Conservation (phyloP, 345 rosid species). For the Capsella bursapastoris region DNA sequence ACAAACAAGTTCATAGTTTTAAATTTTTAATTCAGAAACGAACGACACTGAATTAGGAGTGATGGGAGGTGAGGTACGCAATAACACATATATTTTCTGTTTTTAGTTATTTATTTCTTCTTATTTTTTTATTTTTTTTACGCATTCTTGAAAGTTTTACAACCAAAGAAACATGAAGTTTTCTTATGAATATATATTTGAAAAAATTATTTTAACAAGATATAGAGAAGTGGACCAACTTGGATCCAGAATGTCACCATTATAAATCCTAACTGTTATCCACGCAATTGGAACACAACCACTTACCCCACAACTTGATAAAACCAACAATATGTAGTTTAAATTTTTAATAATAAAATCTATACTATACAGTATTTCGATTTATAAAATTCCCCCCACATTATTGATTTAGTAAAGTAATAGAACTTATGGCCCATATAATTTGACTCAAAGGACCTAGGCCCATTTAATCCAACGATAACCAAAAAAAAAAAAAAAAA, state of each 20-base stretch:
- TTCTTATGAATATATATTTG: not conserved
- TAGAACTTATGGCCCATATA: too few species aligned
- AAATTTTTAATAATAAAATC: not conserved
- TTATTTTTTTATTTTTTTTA: not conserved
- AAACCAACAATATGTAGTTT: not conserved
- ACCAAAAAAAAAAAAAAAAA: too few species aligned
- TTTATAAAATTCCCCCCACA: too few species aligned
- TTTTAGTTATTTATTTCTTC: not conserved
- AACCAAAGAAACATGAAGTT: not conserved
- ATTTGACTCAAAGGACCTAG: too few species aligned
- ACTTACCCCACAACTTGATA: not conserved
- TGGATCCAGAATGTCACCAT: constrained; percentile 29
- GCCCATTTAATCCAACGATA: too few species aligned
- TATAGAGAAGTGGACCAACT: constrained; percentile 26
- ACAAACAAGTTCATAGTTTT: not conserved
- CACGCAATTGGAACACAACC: constrained; percentile 22
- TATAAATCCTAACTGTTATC: constrained; percentile 22
- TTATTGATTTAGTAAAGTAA: too few species aligned
- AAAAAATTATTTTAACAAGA: not conserved
- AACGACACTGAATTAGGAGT: not conserved
- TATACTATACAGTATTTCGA: too few species aligned
- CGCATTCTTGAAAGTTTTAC: not conserved
- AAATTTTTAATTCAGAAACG: not conserved
- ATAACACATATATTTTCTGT: not conserved
- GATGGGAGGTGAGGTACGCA: not conserved